Evolutionary conservation across 2,329 filamentous ascomycete genomes (phyloP), one percentile per base, ranked within the genome.

Genomic region (Calonectria crousiana): DNA sequence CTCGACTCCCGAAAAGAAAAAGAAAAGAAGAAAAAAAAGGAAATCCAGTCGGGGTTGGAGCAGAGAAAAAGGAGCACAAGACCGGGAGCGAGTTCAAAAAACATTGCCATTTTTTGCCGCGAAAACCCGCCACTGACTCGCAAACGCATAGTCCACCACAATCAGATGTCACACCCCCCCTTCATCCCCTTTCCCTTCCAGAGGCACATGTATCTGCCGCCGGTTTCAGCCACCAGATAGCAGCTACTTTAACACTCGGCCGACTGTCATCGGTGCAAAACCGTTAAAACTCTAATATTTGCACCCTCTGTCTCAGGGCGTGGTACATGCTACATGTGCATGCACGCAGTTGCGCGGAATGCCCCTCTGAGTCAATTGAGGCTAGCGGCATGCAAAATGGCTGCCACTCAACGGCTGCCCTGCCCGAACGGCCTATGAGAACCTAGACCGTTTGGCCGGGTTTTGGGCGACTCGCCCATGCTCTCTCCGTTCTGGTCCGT

Each of bases 121-220:
- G 64, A 74, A 77, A 81, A 81, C 73, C 79, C 79, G 79, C 76
- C 58, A 58, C 73, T 79, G 78, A 80, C 78, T 80, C 78, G 78
- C 56, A 62, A 62, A 26, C 34, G 56, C 56, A 62, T 62, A 74
- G 65, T 71, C 60, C 60, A 49, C 30, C 60, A 47, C 23, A 4
- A 41, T 18, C 41, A 32, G 41, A 44, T 47, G 26, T 30, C 9
- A 41, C 41, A 3, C 26, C 18, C 38, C 28, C 41, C 9, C 10
- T 23, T 26, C 34, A 8, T 34, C 10, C 32, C 10, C 2, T 26
- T 20, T 30, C 32, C 32, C 10, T 9, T 28, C 28, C 41, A 9
- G 38, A 28, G 26, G 28, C 60, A 23, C 44, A 72, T 65, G 68
- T 44, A 70, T 68, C 67, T 47, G 51, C 62, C 56, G 26, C 51